Base-by-base conservation (phyloP, 2,329 filamentous ascomycete genomes). In the Aaosphaeria pasadenensis region DNA sequence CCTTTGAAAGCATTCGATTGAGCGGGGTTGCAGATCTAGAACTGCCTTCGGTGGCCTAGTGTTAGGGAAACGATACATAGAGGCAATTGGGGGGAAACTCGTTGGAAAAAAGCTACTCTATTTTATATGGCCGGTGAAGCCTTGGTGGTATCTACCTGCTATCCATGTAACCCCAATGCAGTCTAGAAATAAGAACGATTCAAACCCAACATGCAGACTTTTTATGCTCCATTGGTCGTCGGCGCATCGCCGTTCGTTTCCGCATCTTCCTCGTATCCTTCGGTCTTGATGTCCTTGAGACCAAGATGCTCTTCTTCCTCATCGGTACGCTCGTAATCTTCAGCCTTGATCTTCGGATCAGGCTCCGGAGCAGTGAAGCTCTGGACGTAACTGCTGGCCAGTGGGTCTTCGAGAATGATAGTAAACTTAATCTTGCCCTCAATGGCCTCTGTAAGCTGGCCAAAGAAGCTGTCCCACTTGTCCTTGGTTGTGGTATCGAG, bases 281-380 rank as follows among this genome's bases (percentile, higher is more conserved):
- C 91, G 0, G 85, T 84, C 79, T 92, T 94, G 85, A 99, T 99
- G 65, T 99, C 94, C 50, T 77, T 84, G 55, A 99, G 74, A 0
- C 94, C 94, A 7, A 99, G 76, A 50, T 96, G 89, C 63, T 99
- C 94, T 72, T 96, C 89, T 66, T 99, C 94, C 69, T 96, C 89
- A 0, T 87, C 84, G 0, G 92, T 96, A 51, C 94, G 82, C 50
- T 88, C 83, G 69, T 99, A 99, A 30, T 89, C 87, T 72, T 89
- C 88, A 3, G 83, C 79, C 48, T 81, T 84, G 66, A 99, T 87
- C 72, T 94, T 87, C 11, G 86, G 86, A 64, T 99, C 94, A 2
- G 88, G 86, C 56, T 91, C 87, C 28, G 90, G 84, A 4, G 84
- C 88, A 43, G 77, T 82, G 51, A 95, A 79, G 62, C 91, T 89